These are phyloP conservation scores for Solanum corneliomulleri DNA, from an alignment of 257 asterid genomes.

Conservation along the genomic window DNA sequence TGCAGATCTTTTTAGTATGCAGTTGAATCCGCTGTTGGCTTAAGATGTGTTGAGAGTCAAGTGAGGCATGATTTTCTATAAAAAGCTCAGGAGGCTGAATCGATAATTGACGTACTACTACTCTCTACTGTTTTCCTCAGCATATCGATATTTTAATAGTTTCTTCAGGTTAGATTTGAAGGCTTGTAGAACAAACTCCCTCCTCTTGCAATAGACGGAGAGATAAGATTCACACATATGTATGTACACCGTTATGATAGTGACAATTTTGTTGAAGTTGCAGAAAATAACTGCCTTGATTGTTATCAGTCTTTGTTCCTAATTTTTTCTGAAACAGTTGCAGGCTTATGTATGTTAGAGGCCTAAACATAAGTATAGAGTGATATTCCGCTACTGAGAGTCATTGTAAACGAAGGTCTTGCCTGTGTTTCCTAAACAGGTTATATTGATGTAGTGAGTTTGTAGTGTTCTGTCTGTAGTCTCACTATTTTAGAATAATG, in stretches of 20 bases:
- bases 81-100: neutral
- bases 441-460: neutral
- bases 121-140: neutral
- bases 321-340: neutral
- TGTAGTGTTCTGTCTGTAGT: neutral
- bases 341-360: neutral
- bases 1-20: conserved; percentile 67
- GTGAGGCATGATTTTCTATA: neutral
- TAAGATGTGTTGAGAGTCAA: neutral
- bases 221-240: neutral
- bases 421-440: neutral
- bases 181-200: neutral
- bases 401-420: neutral
- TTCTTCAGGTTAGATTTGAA: neutral
- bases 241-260: neutral
- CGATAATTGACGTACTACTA: neutral
- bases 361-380: neutral
- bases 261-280: neutral
- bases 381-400: neutral
- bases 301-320: neutral
- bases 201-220: neutral
- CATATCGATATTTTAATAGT: neutral
- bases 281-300: neutral
- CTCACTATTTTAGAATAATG: neutral
- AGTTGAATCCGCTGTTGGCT: conserved; percentile 45